Conservation (phyloP, 1,139 yeast species). For the Pichia sp. region DNA sequence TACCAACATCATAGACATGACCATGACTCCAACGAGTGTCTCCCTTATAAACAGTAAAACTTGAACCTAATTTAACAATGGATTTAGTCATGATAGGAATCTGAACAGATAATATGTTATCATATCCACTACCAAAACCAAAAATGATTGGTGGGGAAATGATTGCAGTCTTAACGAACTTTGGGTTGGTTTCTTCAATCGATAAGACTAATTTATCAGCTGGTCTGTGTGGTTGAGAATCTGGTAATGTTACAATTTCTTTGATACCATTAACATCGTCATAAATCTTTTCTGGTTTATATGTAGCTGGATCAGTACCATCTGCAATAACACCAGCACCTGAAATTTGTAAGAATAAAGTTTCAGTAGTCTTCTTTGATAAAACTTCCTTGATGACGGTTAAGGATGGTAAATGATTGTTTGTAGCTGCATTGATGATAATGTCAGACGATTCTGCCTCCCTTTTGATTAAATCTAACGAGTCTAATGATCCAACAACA, state of each 20-base stretch:
- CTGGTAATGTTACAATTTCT: slow-evolving; percentile 4
- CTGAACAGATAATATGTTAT: slow-evolving; percentile 2
- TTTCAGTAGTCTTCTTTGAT: not conserved
- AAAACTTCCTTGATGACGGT: slow-evolving; percentile 2
- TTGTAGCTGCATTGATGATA: slow-evolving; percentile 7
- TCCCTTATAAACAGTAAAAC: slow-evolving; percentile 6
- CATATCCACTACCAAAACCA: slow-evolving; percentile 3
- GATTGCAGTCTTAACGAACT: slow-evolving; percentile 3
- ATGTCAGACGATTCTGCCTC: slow-evolving; percentile 3
- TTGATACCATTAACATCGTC: slow-evolving; percentile 5
- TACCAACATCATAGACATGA: slow-evolving; percentile 6
- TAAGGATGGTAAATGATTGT: slow-evolving; percentile 2
- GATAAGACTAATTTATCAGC: slow-evolving; percentile 6
- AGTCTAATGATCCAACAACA: slow-evolving; percentile 2
- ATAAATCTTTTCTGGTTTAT: slow-evolving; percentile 6
- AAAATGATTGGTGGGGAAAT: slow-evolving; percentile 7
- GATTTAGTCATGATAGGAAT: slow-evolving; percentile 1
- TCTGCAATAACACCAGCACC: slow-evolving; percentile 7
- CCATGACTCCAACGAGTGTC: slow-evolving; percentile 9
- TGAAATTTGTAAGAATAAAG: slow-evolving; percentile 6
- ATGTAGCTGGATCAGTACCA: not conserved
- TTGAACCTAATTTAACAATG: not conserved
- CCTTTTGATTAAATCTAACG: not conserved
- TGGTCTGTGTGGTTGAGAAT: slow-evolving; percentile 8
- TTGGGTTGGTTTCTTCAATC: slow-evolving; percentile 2